These are phyloP conservation scores for Ambrosia trifida DNA, from an alignment of 129 eudicot genomes.

Conservation along the genomic window DNA sequence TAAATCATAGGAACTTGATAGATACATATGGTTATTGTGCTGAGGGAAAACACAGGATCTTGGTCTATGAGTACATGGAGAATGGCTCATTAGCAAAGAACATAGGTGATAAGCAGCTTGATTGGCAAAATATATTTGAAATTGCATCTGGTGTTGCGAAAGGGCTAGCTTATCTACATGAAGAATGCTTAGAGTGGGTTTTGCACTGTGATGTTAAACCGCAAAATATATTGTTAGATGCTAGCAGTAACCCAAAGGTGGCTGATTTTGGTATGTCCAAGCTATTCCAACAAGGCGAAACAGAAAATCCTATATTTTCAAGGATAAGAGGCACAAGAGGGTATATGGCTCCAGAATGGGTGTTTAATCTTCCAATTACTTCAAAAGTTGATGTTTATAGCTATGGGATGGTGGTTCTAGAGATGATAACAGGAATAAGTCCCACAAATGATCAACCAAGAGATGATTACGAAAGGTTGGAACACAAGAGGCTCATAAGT, in stretches of 20 bases:
- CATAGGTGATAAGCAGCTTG: not conserved
- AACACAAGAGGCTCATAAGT: not conserved
- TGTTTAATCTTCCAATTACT: constrained; percentile 25
- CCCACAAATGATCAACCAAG: too few relatives aligned
- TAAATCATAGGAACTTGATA: constrained; percentile 26
- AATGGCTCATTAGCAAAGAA: constrained; percentile 17
- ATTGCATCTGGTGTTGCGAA: constrained; percentile 31
- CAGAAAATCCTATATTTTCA: not conserved
- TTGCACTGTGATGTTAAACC: too few relatives aligned
- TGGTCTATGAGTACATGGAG: constrained; percentile 24
- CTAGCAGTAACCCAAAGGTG: too few relatives aligned
- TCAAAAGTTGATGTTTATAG: constrained; percentile 27
- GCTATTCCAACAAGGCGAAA: constrained; percentile 15
- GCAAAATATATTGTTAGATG: too few relatives aligned
- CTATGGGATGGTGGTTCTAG: not conserved
- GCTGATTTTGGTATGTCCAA: constrained; percentile 30
- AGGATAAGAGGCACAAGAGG: constrained; percentile 28
- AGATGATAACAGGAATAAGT: constrained; percentile 6
- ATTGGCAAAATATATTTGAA: constrained; percentile 27
- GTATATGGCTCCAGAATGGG: too few relatives aligned
- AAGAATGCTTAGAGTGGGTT: too few relatives aligned
- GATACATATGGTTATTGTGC: constrained; percentile 35
- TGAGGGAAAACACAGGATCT: constrained; percentile 29
- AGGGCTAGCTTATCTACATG: constrained; percentile 10
- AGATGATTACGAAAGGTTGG: not conserved